Evolutionary conservation across 2,329 filamentous ascomycete genomes (phyloP).

Genomic region (Leptographium wingfieldii): DNA sequence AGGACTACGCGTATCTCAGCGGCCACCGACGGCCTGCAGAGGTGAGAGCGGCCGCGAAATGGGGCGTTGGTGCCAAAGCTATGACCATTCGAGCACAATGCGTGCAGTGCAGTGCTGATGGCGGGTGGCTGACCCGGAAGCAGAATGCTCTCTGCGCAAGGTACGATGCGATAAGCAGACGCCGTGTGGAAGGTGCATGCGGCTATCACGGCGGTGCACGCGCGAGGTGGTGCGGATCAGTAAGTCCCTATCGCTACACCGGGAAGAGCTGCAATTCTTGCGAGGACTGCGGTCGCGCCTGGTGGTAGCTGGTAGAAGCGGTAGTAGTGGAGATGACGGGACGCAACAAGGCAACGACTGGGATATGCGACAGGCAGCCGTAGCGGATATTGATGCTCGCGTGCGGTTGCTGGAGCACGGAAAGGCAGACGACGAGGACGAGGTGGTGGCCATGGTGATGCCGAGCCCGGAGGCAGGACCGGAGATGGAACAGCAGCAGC

Average conservation of each 20-base stretch:
- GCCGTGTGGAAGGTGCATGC: slow-evolving; percentile 8
- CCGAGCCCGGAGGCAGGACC: neutral
- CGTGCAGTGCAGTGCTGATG: neutral
- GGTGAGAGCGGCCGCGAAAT: neutral
- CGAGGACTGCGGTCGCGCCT: slow-evolving; percentile 1
- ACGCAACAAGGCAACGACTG: neutral
- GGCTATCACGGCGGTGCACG: slow-evolving; percentile 6
- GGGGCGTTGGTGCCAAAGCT: no score
- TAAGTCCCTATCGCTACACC: slow-evolving; percentile 8
- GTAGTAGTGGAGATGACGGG: neutral
- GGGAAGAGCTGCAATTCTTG: slow-evolving; percentile 8
- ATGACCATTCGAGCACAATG: no score
- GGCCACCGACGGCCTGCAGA: slow-evolving; percentile 9
- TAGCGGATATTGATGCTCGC: slow-evolving; percentile 6
- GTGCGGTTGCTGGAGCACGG: slow-evolving; percentile 9
- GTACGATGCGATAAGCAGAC: slow-evolving; percentile 9
- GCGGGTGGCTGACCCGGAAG: neutral
- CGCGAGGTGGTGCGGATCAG: slow-evolving; percentile 10
- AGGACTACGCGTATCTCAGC: slow-evolving; percentile 7
- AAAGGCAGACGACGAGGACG: neutral
- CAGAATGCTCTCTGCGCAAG: slow-evolving; percentile 9
- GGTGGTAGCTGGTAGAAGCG: neutral
- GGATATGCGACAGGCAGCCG: neutral
- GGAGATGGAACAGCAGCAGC: neutral
- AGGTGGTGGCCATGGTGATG: neutral